These are phyloP conservation scores for Peniophora sp. DNA, from an alignment of 1,284 basidiomycete genomes.

Conservation along the genomic window DNA sequence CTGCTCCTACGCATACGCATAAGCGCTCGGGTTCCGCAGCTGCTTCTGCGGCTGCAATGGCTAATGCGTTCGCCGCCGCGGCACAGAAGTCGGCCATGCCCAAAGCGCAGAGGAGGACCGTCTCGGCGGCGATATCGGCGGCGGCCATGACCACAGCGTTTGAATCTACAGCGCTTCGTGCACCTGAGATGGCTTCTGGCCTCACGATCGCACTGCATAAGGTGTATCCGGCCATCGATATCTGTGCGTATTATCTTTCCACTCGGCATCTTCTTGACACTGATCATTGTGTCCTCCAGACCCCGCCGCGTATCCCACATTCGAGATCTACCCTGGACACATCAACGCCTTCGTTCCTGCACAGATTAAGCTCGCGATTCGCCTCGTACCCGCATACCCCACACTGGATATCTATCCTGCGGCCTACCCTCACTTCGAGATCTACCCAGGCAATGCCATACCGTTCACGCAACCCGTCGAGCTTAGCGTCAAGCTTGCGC, in stretches of 20 bases:
- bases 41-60: conserved; percentile 1
- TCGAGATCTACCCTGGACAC: neutral
- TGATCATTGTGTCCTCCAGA: conserved; percentile 14
- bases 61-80: neutral
- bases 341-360: neutral
- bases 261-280: too few relatives aligned
- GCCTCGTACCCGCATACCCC: conserved; percentile 22
- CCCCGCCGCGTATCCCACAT: conserved; percentile 19
- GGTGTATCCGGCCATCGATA: too few relatives aligned
- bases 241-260: too few relatives aligned
- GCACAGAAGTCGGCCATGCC: neutral
- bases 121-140: too few relatives aligned
- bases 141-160: too few relatives aligned
- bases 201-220: too few relatives aligned
- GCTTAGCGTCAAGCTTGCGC: neutral
- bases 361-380: too few relatives aligned
- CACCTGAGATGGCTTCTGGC: too few relatives aligned
- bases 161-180: too few relatives aligned
- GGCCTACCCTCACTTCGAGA: conserved; percentile 2
- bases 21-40: neutral
- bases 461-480: neutral
- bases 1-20: too few relatives aligned
- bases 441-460: neutral
- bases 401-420: conserved; percentile 25
- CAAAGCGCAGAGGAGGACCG: conserved; percentile 16